A percentile compares a stretch with the other conserved stretches of the same genome.
Evolutionary conservation across 2,329 filamentous ascomycete species (phyloP).

Genomic region (Penicillium psychrosexuale): DNA sequence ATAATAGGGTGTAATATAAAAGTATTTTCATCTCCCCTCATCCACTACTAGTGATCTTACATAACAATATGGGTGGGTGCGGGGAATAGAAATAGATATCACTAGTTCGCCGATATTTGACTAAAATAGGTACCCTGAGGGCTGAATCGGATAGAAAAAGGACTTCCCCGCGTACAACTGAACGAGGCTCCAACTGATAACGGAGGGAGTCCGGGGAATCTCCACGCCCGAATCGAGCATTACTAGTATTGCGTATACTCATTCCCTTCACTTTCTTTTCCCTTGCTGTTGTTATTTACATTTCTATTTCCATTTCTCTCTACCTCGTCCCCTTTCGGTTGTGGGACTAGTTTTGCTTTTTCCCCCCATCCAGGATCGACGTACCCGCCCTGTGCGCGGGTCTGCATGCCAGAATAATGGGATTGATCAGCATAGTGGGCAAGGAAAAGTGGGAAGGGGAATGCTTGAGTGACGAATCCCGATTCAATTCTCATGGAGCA

Average conservation of each 20-base stretch:
- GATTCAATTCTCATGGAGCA: neutral
- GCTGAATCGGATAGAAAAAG: neutral
- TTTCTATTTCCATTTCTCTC: neutral
- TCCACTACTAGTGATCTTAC: neutral
- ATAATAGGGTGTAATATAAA: neutral
- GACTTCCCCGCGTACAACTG: neutral
- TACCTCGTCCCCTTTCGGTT: neutral
- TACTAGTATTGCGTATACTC: neutral
- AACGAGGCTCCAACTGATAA: neutral
- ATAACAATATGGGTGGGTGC: neutral
- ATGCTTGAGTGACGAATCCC: neutral
- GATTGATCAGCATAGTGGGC: neutral
- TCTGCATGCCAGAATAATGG: constrained; percentile 4
- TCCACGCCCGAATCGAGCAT: neutral
- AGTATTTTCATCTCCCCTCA: neutral
- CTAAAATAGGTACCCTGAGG: neutral
- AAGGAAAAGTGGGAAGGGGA: neutral
- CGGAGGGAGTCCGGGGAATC: neutral
- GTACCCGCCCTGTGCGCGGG: constrained; percentile 7
- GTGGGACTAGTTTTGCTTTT: neutral
- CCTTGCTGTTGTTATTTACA: neutral
- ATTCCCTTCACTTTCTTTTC: neutral
- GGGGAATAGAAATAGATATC: constrained; percentile 3
- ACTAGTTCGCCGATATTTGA: neutral
- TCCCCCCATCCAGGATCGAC: constrained; percentile 2